Evolutionary conservation across 805 yeast species (phyloP).

Genomic region (Groenewaldozyma tartarivorans): DNA sequence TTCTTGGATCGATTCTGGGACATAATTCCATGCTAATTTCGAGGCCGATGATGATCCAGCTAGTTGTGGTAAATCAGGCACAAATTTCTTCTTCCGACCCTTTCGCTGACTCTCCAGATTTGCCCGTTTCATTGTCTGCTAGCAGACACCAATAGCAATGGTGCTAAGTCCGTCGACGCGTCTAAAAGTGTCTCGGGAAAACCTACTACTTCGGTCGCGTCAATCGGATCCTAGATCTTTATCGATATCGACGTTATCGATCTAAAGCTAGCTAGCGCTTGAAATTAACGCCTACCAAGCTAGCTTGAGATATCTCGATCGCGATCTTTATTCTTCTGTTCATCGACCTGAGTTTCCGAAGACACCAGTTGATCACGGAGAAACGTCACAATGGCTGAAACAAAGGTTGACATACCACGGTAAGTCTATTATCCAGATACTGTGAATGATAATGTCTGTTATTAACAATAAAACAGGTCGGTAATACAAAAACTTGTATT

Average conservation of each 20-base stretch:
- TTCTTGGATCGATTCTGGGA: not conserved
- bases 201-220: not conserved
- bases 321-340: not conserved
- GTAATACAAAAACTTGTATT: slow-evolving; percentile 44
- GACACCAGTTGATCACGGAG: too few species aligned
- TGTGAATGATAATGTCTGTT: too few species aligned
- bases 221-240: slow-evolving; percentile 7
- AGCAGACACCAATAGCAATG: too few species aligned
- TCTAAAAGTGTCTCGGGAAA: not conserved
- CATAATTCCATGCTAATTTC: not conserved
- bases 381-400: not conserved
- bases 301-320: slow-evolving; percentile 5
- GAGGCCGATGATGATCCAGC: too few species aligned
- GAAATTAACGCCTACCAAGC: not conserved
- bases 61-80: not conserved
- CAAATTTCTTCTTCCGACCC: not conserved
- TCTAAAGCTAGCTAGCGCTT: slow-evolving; percentile 5
- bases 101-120: not conserved
- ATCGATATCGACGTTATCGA: too few species aligned
- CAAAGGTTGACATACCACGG: not conserved
- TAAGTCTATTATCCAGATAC: too few species aligned
- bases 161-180: too few species aligned
- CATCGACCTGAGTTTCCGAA: too few species aligned
- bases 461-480: too few species aligned
- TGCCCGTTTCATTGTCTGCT: not conserved